Base-by-base conservation (phyloP, 2,329 filamentous ascomycete genomes). In the Fusarium sp. region DNA sequence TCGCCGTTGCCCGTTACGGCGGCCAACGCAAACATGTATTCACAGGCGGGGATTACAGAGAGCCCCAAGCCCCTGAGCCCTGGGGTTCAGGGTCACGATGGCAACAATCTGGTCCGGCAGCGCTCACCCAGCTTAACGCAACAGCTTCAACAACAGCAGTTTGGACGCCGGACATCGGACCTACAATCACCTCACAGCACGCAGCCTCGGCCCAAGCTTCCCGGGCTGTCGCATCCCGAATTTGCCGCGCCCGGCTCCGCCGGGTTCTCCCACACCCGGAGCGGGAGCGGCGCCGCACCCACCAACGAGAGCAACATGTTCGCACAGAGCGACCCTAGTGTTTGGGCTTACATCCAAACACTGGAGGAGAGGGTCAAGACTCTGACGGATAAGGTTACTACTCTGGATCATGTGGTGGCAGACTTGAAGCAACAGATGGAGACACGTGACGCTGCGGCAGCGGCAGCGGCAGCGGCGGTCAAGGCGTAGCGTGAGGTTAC, bases 31-130 rank as follows among this genome's bases (percentile, higher is more conserved):
- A 86, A 85, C 16, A 86, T 93, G 69, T 96, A 93, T 76, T 86
- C 89, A 8, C 89, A 93, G 69, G 86, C 87, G 58, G 86, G 83
- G 63, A 91, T 97, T 82, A 96, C 91, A 3, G 93, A 97, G 79
- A 96, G 92, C 70, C 93, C 93, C 0, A 96, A 94, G 76, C 91
- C 93, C 4, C 83, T 97, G 40, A 93, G 90, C 65, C 91, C 91
- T n/a, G 85, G 85, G 16, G 83, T 79, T 27, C 73, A 84, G 76
- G 76, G 84, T 18, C 83, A 90, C 54, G 87, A 88, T 69, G 79
- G 85, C 14, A 79, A 81, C 55, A 81, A 77, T 29, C 79, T 86
- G 34, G 74, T 82, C 42, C 84, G 88, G 62, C 88, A 90, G 68
- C 84, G 87, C 59, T 91, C 89, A 31, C 89, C 89, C n/a, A 90